phyloP scores from a whole-genome alignment of 2,329 filamentous ascomycete species.

The Diaporthe citri region DNA sequence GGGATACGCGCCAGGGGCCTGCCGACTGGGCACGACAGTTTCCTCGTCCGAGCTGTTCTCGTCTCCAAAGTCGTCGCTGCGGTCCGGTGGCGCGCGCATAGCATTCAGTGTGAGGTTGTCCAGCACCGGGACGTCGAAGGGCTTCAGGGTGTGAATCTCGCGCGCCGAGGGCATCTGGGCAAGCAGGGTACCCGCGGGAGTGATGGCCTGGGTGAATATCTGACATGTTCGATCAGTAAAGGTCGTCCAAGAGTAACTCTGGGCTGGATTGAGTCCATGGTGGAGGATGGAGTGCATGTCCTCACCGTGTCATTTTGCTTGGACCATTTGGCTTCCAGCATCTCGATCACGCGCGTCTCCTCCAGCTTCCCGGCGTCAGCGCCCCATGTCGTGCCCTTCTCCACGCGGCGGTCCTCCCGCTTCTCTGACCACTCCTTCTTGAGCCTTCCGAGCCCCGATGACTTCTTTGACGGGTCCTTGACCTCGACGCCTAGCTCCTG shows the following conservation, averaged over 20 bases:
- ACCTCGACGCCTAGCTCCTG: constrained; percentile 78
- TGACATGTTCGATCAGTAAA: constrained; percentile 50
- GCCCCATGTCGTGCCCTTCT: constrained; percentile 81
- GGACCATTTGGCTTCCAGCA: constrained; percentile 89
- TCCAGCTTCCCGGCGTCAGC: constrained; percentile 87
- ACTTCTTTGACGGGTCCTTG: constrained; percentile 62
- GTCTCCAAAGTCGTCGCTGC: constrained; percentile 55
- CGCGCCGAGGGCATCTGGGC: constrained; percentile 88
- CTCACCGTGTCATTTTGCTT: constrained; percentile 92
- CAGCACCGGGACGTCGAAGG: constrained; percentile 75
- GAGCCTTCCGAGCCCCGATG: constrained; percentile 71
- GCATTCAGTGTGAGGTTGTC: constrained; percentile 74
- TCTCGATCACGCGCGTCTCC: constrained; percentile 86
- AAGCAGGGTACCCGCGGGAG: constrained; percentile 77
- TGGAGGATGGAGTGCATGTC: constrained; percentile 16
- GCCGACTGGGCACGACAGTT: constrained; percentile 42
- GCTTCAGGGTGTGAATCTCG: constrained; percentile 82
- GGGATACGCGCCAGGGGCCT: constrained; percentile 34
- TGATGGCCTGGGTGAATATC: constrained; percentile 85
- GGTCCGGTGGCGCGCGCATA: constrained; percentile 68
- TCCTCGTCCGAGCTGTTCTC: constrained; percentile 59
- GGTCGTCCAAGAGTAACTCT: not conserved
- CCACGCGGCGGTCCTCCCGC: constrained; percentile 82
- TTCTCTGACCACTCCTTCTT: constrained; percentile 83
- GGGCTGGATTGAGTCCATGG: not conserved